Evolutionary conservation across 371 early-diverging fungal genomes (phyloP).

Genomic region (Circinella minor): DNA sequence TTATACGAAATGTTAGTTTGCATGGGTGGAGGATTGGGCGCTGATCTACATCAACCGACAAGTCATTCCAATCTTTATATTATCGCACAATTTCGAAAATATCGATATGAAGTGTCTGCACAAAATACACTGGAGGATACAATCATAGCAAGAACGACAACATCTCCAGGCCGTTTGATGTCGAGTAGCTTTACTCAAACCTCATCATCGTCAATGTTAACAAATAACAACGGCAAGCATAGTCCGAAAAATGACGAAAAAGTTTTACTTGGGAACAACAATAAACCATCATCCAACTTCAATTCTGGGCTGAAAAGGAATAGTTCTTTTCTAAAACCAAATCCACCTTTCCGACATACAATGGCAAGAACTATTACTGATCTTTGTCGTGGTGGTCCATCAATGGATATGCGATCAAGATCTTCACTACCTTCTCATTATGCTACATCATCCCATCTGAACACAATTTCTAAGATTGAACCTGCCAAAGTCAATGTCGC

Average conservation of each 20-base stretch:
- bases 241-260: background rate
- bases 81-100: conserved; percentile 23
- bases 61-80: conserved; percentile 19
- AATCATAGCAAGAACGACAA: background rate
- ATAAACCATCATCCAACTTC: conserved; percentile 1
- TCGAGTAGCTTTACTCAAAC: conserved; percentile 8
- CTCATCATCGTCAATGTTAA: background rate
- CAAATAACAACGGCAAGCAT: background rate
- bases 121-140: background rate
- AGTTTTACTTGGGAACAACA: background rate
- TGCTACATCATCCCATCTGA: conserved; percentile 16
- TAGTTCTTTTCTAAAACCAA: background rate
- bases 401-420: conserved; percentile 5
- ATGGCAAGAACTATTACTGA: conserved; percentile 5
- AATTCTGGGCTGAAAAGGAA: background rate
- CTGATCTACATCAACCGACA: conserved; percentile 27
- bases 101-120: conserved; percentile 16
- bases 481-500: conserved; percentile 39
- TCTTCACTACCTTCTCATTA: conserved; percentile 16
- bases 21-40: conserved; percentile 59
- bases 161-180: background rate
- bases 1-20: conserved; percentile 45
- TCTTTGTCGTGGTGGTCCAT: background rate
- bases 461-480: conserved; percentile 12
- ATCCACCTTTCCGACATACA: conserved; percentile 7